Conservation (phyloP, 202 grass and related monocot genomes). For the Eragrostis tef region DNA sequence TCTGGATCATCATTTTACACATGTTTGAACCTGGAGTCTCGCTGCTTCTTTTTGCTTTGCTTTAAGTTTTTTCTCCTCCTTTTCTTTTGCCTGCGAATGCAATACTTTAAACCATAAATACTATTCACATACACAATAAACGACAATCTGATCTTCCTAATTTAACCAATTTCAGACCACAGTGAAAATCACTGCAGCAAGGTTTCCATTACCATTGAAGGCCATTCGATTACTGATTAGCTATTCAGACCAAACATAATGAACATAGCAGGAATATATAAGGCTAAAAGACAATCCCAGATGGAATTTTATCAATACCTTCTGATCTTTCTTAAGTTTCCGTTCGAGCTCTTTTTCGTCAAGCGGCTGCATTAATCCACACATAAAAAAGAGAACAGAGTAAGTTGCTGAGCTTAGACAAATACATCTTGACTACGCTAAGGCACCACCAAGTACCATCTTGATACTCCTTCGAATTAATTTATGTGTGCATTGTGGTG, state of each 20-base stretch:
- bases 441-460: neutral
- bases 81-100: constrained; percentile 70
- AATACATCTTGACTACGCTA: neutral
- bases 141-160: neutral
- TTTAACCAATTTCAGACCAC: neutral
- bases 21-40: constrained; percentile 67
- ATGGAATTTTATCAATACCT: constrained; percentile 41
- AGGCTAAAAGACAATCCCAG: neutral
- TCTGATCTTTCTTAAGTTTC: constrained; percentile 68
- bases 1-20: neutral
- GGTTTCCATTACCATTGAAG: neutral
- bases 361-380: constrained; percentile 34
- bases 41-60: constrained; percentile 82
- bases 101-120: constrained; percentile 1
- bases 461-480: neutral
- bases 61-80: constrained; percentile 90
- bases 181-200: neutral
- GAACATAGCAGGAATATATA: neutral
- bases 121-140: neutral
- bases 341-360: constrained; percentile 66
- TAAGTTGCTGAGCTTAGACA: neutral
- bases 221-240: neutral
- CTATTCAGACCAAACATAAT: neutral
- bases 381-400: neutral
- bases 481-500: neutral